Evolutionary conservation across 257 asterid species (phyloP).

Genomic region (Solanum raphanifolium): DNA sequence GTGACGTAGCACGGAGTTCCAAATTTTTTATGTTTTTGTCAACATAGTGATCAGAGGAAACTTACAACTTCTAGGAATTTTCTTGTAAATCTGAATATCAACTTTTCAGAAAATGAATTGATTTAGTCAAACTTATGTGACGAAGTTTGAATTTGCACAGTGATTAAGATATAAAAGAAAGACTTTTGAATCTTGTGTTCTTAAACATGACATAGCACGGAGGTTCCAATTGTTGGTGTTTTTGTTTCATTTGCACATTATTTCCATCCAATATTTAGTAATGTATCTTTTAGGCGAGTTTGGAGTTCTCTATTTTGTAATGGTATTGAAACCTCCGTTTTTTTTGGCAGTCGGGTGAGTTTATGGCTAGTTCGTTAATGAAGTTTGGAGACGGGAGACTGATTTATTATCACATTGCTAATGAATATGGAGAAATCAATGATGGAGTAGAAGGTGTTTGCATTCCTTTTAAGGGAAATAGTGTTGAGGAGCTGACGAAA

Average conservation of each 20-base stretch:
- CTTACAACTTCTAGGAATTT: too few species aligned
- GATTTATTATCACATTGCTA: slow-evolving; percentile 47
- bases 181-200: neutral
- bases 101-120: neutral
- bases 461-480: slow-evolving; percentile 54
- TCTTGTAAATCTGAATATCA: neutral
- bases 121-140: neutral
- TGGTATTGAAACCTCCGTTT: neutral
- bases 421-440: slow-evolving; percentile 61
- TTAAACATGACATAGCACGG: neutral
- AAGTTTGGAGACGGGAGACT: slow-evolving; percentile 62
- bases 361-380: slow-evolving; percentile 47
- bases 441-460: slow-evolving; percentile 58
- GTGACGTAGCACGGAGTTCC: neutral
- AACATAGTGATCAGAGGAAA: neutral
- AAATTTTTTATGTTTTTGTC: neutral
- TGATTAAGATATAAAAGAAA: neutral
- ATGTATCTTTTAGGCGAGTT: neutral
- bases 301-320: neutral
- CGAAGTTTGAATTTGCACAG: neutral
- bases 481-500: slow-evolving; percentile 43
- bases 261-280: too few species aligned
- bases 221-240: neutral
- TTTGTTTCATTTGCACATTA: neutral
- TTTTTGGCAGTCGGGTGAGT: slow-evolving; percentile 58